phyloP scores from a whole-genome alignment of 371 early-diverging fungal species.

The Syncephalis fuscata region DNA sequence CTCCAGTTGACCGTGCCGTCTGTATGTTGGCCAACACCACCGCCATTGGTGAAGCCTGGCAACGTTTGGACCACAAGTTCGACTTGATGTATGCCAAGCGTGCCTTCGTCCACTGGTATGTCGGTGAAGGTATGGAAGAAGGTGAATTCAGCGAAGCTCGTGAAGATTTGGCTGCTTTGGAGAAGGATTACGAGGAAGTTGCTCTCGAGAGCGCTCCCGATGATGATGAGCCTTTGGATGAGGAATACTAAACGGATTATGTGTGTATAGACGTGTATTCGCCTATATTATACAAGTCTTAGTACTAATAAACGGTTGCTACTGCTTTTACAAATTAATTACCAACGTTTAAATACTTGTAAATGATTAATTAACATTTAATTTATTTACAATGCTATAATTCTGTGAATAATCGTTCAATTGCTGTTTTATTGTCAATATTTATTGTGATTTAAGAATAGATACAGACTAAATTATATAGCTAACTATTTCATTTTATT shows the following conservation, averaged over 20 bases:
- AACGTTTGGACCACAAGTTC: constrained; percentile 89
- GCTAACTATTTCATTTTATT: too few species aligned
- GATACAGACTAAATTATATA: too few species aligned
- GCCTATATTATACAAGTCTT: too few species aligned
- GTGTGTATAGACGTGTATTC: too few species aligned
- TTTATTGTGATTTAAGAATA: too few species aligned
- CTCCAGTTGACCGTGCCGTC: constrained; percentile 83
- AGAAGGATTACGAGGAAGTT: constrained; percentile 98
- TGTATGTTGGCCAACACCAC: constrained; percentile 95
- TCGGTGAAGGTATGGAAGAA: constrained; percentile 96
- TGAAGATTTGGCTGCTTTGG: constrained; percentile 98
- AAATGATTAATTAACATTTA: too few species aligned
- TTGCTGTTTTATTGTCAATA: too few species aligned
- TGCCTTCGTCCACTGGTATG: constrained; percentile 99
- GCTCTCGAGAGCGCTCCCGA: constrained; percentile 20
- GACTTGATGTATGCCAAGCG: constrained; percentile 95
- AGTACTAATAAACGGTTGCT: too few species aligned
- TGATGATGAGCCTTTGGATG: constrained; percentile 11
- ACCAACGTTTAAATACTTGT: too few species aligned
- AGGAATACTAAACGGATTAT: constrained; percentile 10
- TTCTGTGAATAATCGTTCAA: too few species aligned
- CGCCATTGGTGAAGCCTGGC: constrained; percentile 94
- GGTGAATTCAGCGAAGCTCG: constrained; percentile 99
- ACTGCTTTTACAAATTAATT: too few species aligned
- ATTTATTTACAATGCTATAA: too few species aligned